Evolutionary conservation across 2,329 filamentous ascomycete genomes (phyloP).

Genomic region (Trichoderma aggressivum): DNA sequence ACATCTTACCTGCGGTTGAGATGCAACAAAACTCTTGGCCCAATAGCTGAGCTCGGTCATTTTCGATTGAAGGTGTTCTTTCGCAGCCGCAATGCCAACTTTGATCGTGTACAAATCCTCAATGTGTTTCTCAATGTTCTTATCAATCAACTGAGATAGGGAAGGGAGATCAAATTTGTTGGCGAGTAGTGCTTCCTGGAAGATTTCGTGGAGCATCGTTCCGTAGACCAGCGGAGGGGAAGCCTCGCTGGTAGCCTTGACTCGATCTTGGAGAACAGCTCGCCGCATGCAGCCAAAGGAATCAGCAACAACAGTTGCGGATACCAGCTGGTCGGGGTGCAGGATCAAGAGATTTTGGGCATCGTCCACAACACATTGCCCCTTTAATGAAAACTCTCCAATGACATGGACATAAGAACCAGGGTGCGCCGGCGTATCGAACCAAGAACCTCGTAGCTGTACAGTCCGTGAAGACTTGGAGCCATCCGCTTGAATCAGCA

Average conservation of each 20-base stretch:
- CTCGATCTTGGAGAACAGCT: conserved; percentile 88
- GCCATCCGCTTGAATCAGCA: conserved; percentile 78
- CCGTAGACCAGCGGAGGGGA: conserved; percentile 85
- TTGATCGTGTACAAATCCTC: conserved; percentile 89
- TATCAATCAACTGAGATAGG: conserved; percentile 63
- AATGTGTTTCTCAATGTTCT: conserved; percentile 70
- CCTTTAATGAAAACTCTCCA: conserved; percentile 66
- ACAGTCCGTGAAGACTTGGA: conserved; percentile 65
- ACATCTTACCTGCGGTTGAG: conserved; percentile 59
- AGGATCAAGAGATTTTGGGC: conserved; percentile 79
- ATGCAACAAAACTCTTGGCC: conserved; percentile 76
- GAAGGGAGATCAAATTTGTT: conserved; percentile 77
- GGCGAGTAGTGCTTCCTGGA: conserved; percentile 80
- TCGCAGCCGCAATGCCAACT: conserved; percentile 67
- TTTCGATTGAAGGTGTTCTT: conserved; percentile 78
- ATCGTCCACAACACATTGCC: conserved; percentile 80
- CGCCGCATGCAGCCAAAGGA: conserved; percentile 89
- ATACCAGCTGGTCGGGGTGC: conserved; percentile 93
- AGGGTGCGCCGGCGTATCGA: conserved; percentile 70
- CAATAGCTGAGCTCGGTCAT: conserved; percentile 77
- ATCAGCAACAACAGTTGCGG: conserved; percentile 92
- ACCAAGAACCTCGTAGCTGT: conserved; percentile 81
- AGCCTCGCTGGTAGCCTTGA: conserved; percentile 83
- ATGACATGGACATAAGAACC: conserved; percentile 84
- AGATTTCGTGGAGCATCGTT: conserved; percentile 90